Conservation (phyloP, 345 rosid genomes). For the Populus ilicifolia region DNA sequence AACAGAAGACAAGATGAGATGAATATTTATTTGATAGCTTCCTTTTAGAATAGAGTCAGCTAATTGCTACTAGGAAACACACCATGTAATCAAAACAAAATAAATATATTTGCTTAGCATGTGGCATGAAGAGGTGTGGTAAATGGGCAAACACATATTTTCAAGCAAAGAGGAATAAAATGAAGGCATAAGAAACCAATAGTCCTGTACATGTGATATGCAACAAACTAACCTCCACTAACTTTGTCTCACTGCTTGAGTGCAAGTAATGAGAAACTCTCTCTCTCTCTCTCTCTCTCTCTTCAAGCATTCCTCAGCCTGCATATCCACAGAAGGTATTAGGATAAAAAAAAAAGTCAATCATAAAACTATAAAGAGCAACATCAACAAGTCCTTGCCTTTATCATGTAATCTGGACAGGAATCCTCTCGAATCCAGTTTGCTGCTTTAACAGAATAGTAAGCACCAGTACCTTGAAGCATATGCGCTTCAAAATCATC, state of each 20-base stretch:
- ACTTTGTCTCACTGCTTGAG: conserved; percentile 78
- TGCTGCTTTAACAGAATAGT: conserved; percentile 85
- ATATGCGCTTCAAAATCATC: conserved; percentile 67
- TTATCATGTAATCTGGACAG: conserved; percentile 78
- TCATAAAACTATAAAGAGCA: neutral
- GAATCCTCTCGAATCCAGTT: conserved; percentile 77
- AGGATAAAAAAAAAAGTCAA: neutral
- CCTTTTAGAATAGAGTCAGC: neutral
- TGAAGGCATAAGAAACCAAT: neutral
- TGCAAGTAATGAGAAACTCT: conserved; percentile 88
- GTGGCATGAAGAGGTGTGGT: neutral
- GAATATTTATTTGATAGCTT: neutral
- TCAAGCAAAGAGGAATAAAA: neutral
- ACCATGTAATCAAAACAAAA: neutral
- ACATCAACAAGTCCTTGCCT: conserved; percentile 37
- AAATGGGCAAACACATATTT: neutral
- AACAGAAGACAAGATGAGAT: neutral
- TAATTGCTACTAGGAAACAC: neutral
- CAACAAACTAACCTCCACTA: conserved; percentile 74
- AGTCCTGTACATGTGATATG: neutral
- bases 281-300: conserved; percentile 87
- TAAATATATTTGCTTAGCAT: neutral
- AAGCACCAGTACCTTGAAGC: conserved; percentile 67
- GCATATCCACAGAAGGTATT: conserved; percentile 16
- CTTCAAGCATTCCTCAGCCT: conserved; percentile 93